Evolutionary conservation across 139 green algal species (phyloP), one percentile per base, ranked within the genome.

Genomic region (Coelastrella sp.): DNA sequence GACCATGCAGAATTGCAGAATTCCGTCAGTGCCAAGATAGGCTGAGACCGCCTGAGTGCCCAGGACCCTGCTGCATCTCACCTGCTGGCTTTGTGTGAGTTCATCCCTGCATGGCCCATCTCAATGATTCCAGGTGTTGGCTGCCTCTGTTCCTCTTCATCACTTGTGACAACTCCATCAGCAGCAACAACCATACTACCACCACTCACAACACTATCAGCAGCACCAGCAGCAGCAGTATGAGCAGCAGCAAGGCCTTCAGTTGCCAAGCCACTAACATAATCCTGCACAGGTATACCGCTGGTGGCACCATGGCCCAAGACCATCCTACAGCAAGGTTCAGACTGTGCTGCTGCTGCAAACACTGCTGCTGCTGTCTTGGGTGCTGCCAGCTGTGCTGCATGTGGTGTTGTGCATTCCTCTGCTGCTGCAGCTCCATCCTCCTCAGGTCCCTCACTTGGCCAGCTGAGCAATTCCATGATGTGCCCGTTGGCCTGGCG

Each of bases 401-500:
- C 7, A 4, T 64, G 53, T 4, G 53, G 53, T 32, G 53, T 64
- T n/a, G 53, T 32, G 53, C 53, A 64, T 7, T 64, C 53, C 9
- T 64, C 23, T 37, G 15, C 50, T 48, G 17, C 32, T 64, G 19
- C 0, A 23, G 17, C 32, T 64, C 5, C 0, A 23, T 82, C 75
- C 51, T 82, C 75, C 4, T 59, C 5, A 5, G 75, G 75, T 2
- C 75, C 75, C 2, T 23, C 38, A 27, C 78, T 84, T 13, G 78
- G 78, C 78, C 78, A 84, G 38, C 60, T 76, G 8, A 84, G 60
- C 40, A 84, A 40, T 41, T 84, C 78, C 78, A 51, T 45, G 27
- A 76, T 62, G 23, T 25, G 30, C 8, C 78, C 78, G 32, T 74
- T 75, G 30, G 78, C 38, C 38, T 73, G 59, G 11, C 57, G 59